Evolutionary conservation across 1,139 yeast genomes (phyloP).

Genomic region (Protomyces lactucae-debilis): DNA sequence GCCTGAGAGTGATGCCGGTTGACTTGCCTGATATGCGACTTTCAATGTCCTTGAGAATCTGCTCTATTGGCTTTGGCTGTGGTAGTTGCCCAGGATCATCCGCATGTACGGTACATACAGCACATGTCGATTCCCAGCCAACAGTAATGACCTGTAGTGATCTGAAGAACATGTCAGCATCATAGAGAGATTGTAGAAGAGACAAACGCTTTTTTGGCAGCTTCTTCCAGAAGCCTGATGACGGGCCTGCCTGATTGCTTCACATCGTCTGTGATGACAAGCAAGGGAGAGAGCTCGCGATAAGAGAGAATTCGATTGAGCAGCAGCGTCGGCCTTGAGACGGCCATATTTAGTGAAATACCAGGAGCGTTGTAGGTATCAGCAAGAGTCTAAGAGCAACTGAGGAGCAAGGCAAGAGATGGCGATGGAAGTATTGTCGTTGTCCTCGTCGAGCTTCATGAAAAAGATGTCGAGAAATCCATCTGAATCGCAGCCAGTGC

Average conservation of each 20-base stretch:
- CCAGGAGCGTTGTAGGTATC: background rate
- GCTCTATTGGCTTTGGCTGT: background rate
- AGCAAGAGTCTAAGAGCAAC: background rate
- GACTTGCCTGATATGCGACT: background rate
- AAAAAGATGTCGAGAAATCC: no score
- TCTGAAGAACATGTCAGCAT: background rate
- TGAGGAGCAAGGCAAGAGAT: background rate
- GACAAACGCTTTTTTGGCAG: constrained; percentile 1
- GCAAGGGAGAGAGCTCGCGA: constrained; percentile 16
- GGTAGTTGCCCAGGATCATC: background rate
- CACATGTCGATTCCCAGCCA: constrained; percentile 6
- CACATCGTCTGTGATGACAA: constrained; percentile 13
- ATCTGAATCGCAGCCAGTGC: no score
- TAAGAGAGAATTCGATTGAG: constrained; percentile 7
- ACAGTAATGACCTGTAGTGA: constrained; percentile 7
- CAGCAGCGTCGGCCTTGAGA: constrained; percentile 11
- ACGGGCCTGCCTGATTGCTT: constrained; percentile 11
- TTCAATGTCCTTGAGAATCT: constrained; percentile 5
- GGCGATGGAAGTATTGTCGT: no score
- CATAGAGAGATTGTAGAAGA: background rate
- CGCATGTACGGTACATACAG: constrained; percentile 13
- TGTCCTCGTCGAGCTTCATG: no score
- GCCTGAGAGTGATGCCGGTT: background rate
- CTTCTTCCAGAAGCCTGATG: background rate
- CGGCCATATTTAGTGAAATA: background rate